A percentile compares a stretch with the other conserved stretches of the same genome.
Evolutionary conservation across 345 rosid species (phyloP).

Genomic region (Corchorus capsularis): DNA sequence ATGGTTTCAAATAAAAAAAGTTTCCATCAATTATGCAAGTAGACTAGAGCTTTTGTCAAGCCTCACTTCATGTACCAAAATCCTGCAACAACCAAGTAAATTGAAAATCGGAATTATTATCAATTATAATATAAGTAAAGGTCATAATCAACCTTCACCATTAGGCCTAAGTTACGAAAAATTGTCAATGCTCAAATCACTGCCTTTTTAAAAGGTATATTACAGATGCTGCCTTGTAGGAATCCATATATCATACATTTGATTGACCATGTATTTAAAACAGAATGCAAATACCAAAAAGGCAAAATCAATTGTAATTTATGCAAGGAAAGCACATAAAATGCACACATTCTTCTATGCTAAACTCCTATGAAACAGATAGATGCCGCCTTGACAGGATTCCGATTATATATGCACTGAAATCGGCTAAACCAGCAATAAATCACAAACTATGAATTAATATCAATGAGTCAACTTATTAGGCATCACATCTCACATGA

Average conservation of each 20-base stretch:
- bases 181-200: too few species aligned
- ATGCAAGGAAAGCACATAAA: neutral
- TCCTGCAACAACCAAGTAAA: slow-evolving; percentile 2
- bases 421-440: neutral
- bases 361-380: neutral
- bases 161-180: neutral
- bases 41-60: neutral
- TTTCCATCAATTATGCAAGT: neutral
- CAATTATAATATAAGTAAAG: too few species aligned
- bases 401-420: neutral
- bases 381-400: neutral
- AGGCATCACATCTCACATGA: neutral
- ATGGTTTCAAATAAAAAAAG: neutral
- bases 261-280: neutral
- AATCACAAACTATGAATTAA: neutral
- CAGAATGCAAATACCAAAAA: neutral
- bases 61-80: neutral
- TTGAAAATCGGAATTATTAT: neutral
- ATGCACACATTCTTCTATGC: neutral
- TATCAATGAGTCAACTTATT: neutral
- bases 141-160: neutral
- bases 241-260: too few species aligned
- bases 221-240: too few species aligned
- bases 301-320: neutral
- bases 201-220: too few species aligned